A percentile compares a stretch with the other conserved stretches of the same genome.
Conservation (phyloP, 2,329 filamentous ascomycete species). For the Fusarium sp. region DNA sequence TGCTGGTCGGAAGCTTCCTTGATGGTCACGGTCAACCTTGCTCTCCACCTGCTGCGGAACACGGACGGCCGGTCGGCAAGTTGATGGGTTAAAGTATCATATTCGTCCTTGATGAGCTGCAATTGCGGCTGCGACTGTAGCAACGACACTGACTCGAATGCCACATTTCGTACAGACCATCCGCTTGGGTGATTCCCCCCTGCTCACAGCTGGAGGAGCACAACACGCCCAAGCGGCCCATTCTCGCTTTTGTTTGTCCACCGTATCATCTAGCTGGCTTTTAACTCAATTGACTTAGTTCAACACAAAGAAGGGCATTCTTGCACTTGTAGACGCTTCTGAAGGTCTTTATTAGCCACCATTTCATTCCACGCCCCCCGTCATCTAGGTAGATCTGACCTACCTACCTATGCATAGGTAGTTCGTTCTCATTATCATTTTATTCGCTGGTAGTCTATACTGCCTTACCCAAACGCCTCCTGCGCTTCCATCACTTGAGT, state of each 20-base stretch:
- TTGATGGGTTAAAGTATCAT: constrained; percentile 4
- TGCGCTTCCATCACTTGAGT: constrained; percentile 21
- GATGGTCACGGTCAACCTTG: constrained; percentile 14
- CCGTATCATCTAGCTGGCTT: constrained; percentile 1
- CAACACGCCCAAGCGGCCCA: constrained; percentile 1
- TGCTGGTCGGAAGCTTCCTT: constrained; percentile 18
- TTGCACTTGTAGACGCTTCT: not conserved
- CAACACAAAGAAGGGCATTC: constrained; percentile 20
- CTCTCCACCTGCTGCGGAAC: constrained; percentile 28
- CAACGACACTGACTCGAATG: constrained; percentile 19
- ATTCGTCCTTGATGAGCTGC: constrained; percentile 10
- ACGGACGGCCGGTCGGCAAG: constrained; percentile 22
- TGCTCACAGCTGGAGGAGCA: constrained; percentile 9
- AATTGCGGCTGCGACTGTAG: constrained; percentile 7
- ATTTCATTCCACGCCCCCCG: constrained; percentile 16
- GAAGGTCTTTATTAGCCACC: not conserved
- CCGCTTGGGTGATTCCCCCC: not conserved
- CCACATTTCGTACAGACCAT: constrained; percentile 23
- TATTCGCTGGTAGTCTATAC: constrained; percentile 11
- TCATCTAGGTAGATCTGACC: constrained; percentile 27
- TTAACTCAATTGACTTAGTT: not conserved
- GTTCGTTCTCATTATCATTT: constrained; percentile 23
- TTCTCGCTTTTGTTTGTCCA: constrained; percentile 9
- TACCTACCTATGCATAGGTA: constrained; percentile 13
- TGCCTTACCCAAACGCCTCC: constrained; percentile 31